Percentiles rank a stretch among this genome's conserved stretches.
phyloP scores from a whole-genome alignment of 2,329 filamentous ascomycete species.

The Penicillium occitanis region DNA sequence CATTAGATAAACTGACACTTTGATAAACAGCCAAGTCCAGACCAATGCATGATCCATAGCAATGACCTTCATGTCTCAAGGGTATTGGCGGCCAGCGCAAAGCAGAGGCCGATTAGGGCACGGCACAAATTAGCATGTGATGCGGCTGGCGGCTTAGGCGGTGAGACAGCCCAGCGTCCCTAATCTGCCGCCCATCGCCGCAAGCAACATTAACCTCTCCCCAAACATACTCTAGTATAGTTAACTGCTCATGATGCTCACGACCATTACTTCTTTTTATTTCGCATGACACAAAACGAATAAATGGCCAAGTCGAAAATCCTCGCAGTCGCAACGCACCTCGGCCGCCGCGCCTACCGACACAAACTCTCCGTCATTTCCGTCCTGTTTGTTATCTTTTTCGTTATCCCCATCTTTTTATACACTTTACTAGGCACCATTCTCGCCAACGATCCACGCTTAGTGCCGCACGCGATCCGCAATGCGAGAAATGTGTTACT shows the following conservation, averaged over 20 bases:
- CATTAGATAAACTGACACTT: too few species aligned
- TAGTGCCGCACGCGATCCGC: constrained; percentile 39
- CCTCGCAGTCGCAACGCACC: constrained; percentile 12
- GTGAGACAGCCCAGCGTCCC: neutral
- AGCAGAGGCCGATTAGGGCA: neutral
- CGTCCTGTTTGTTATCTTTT: neutral
- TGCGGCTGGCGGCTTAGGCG: neutral
- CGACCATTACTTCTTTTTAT: neutral
- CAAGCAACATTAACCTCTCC: neutral
- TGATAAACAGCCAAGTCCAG: neutral
- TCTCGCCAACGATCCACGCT: constrained; percentile 38
- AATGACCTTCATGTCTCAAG: neutral
- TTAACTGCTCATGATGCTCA: neutral
- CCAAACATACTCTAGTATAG: neutral
- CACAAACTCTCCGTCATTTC: constrained; percentile 13
- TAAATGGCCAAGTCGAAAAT: constrained; percentile 23
- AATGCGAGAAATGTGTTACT: constrained; percentile 39
- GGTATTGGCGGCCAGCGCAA: neutral
- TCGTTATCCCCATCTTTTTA: constrained; percentile 33
- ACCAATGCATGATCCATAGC: neutral
- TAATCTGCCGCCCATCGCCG: neutral
- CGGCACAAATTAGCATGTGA: neutral
- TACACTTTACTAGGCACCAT: constrained; percentile 41
- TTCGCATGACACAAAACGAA: neutral
- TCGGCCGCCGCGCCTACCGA: constrained; percentile 18